These are phyloP conservation scores for Yamadazyma endophytica DNA, from an alignment of 805 yeast species.

Conservation along the genomic window DNA sequence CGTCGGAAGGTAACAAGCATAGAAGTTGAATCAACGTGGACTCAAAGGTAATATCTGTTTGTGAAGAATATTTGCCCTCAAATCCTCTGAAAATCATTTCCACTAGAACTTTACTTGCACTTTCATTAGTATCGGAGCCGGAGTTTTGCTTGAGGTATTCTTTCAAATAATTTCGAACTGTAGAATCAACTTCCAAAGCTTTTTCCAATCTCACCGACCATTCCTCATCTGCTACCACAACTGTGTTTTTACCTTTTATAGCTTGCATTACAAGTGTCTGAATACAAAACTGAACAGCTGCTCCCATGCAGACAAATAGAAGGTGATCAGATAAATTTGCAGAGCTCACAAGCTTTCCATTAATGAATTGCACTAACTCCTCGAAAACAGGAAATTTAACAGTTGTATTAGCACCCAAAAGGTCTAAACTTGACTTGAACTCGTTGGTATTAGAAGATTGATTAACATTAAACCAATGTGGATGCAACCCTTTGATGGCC, in stretches of 20 bases:
- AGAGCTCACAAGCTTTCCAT: conserved; percentile 15
- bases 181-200: conserved; percentile 59
- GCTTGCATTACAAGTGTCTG: conserved; percentile 67
- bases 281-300: conserved; percentile 50
- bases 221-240: conserved; percentile 63
- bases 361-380: conserved; percentile 26
- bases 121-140: conserved; percentile 11
- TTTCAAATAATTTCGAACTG: conserved; percentile 34
- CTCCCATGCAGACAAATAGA: conserved; percentile 15
- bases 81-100: conserved; percentile 34
- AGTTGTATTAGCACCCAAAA: conserved; percentile 37
- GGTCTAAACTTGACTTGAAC: conserved; percentile 40
- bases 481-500: conserved; percentile 74
- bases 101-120: conserved; percentile 20
- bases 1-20: conserved; percentile 25
- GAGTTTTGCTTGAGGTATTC: conserved; percentile 15
- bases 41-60: conserved; percentile 29
- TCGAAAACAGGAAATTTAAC: conserved; percentile 54
- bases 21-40: conserved; percentile 29
- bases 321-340: conserved; percentile 15
- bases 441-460: conserved; percentile 41
- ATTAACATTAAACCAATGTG: conserved; percentile 66
- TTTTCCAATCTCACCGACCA: conserved; percentile 70
- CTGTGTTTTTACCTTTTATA: conserved; percentile 45
- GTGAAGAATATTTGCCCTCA: conserved; percentile 12